A percentile compares a stretch with the other conserved stretches of the same genome.
Evolutionary conservation across 306 rosid genomes (phyloP).

Genomic region (Prunus mume): DNA sequence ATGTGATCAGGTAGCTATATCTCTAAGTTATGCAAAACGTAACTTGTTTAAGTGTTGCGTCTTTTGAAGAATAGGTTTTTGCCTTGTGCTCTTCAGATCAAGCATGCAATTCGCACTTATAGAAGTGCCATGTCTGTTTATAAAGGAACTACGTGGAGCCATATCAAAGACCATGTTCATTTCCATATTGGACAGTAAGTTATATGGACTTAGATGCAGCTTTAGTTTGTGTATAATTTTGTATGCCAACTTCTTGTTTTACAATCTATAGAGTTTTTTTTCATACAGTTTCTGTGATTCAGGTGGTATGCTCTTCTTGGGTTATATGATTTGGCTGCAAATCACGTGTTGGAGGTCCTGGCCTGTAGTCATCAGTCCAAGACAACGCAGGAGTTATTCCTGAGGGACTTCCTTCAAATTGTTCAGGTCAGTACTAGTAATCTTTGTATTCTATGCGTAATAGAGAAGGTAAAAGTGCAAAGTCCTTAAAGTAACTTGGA

Average conservation of each 20-base stretch:
- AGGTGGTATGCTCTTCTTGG: conserved; percentile 98
- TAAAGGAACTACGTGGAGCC: conserved; percentile 81
- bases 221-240: not conserved
- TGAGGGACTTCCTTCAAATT: conserved; percentile 69
- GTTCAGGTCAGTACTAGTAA: conserved; percentile 67
- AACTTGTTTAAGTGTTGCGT: conserved; percentile 9
- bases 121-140: conserved; percentile 78
- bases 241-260: not conserved
- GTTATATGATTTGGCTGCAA: conserved; percentile 76
- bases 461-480: not conserved
- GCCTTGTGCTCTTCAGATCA: conserved; percentile 51
- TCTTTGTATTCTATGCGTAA: not conserved
- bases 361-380: conserved; percentile 94
- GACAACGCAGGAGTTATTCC: conserved; percentile 75
- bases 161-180: conserved; percentile 87
- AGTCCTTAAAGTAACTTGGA: not conserved
- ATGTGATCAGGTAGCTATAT: conserved; percentile 74
- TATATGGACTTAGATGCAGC: conserved; percentile 19
- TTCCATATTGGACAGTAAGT: conserved; percentile 97
- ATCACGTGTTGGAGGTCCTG: conserved; percentile 79
- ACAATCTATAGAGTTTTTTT: conserved; percentile 20
- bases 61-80: conserved; percentile 19
- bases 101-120: conserved; percentile 94
- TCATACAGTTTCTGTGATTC: conserved; percentile 31
- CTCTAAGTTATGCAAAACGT: conserved; percentile 10